Conservation (phyloP, 805 yeast species). For the Pichia thaimueangensis region DNA sequence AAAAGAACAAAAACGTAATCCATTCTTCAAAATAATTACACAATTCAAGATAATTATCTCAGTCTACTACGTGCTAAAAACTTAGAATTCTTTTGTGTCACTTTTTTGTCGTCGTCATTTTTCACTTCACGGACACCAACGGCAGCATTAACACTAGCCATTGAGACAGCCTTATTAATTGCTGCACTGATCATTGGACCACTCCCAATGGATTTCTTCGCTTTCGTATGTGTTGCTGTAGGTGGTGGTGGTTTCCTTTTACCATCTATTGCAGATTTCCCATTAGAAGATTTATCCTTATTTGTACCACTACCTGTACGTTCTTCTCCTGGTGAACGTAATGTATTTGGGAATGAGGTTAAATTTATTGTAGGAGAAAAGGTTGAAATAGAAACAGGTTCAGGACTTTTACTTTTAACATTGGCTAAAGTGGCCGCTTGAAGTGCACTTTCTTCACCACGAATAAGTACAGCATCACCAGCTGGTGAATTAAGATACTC, state of each 20-base stretch:
- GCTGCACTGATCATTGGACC: slow-evolving; percentile 33
- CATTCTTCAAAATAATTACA: neutral
- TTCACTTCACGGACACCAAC: slow-evolving; percentile 8
- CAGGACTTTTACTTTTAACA: slow-evolving; percentile 8
- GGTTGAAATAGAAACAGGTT: neutral
- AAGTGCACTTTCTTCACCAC: slow-evolving; percentile 32
- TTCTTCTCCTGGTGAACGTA: slow-evolving; percentile 8
- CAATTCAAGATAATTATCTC: slow-evolving; percentile 24
- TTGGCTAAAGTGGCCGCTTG: slow-evolving; percentile 32
- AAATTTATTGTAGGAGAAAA: neutral
- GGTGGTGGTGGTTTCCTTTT: too few species aligned
- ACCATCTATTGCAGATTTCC: too few species aligned
- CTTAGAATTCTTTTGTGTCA: slow-evolving; percentile 56
- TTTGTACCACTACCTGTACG: too few species aligned
- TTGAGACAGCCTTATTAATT: slow-evolving; percentile 27
- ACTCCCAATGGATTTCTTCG: slow-evolving; percentile 10
- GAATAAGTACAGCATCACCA: slow-evolving; percentile 28
- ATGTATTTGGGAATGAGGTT: slow-evolving; percentile 11
- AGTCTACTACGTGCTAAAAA: slow-evolving; percentile 52
- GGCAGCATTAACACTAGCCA: slow-evolving; percentile 15
- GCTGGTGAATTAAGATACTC: slow-evolving; percentile 21
- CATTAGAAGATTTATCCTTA: too few species aligned
- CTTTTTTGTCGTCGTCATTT: slow-evolving; percentile 12
- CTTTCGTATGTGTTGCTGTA: neutral
- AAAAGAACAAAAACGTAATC: neutral